Base-by-base conservation (phyloP, 768 basidiomycete species). In the Trametes cingulata region DNA sequence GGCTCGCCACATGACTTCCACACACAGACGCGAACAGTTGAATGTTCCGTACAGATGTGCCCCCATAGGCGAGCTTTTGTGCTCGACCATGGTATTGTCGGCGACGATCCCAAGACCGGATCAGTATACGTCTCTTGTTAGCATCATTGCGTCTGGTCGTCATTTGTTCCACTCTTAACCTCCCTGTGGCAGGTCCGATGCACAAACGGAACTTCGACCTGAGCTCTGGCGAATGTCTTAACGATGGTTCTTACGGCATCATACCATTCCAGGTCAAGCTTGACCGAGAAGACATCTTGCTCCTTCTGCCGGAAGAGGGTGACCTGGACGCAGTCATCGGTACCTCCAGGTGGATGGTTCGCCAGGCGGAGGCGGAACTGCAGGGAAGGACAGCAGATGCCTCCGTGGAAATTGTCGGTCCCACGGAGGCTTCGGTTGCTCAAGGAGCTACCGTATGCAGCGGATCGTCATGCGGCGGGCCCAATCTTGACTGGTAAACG, bases 141-240 rank as follows among this genome's bases (percentile, higher is more conserved):
- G 81, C 37, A 15, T 50, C 40, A 15, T 33, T 29, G 52, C 17
- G n/a, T 43, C 25, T 52, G 15, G 6, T 19, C n/a, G 49, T 33
- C 7, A 43, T 42, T 20, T 56, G 22, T 19, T 36, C 52, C 8
- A 12, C 2, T 20, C 22, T 5, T 42, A 17, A 1, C 3, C 42
- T 17, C 56, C n/a, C 1, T 74, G 50, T 73, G 36, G 15, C 13
- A 68, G 80, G 85, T 65, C 87, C 87, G 1, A 75, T 88, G 48
- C 87, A 87, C 73, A 89, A 87, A 71, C 76, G 83, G 20, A 87
- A 88, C 70, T 90, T 84, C 71, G 74, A 77, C 13, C 75, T 90
- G 22, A 72, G 74, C 3, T 75, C 74, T 2, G 88, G 88, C 0
- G 74, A 77, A 41, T 88, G 87, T 66, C 65, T 85, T 27, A 86